phyloP scores from a whole-genome alignment of 2,329 filamentous ascomycete genomes.

The Camillea tinctor region DNA sequence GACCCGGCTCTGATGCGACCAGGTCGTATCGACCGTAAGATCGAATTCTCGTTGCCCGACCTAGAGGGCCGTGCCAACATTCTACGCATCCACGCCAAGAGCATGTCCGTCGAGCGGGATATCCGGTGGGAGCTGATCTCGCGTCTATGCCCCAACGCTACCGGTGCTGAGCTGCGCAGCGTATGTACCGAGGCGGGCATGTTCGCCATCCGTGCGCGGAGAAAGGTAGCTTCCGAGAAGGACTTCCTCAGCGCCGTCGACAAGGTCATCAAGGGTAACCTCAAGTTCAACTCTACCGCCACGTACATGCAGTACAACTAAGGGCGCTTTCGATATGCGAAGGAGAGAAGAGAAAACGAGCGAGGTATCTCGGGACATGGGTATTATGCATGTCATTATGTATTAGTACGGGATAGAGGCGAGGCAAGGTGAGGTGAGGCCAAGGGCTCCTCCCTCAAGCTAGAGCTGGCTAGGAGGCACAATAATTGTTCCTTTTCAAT shows the following conservation, averaged over 20 bases:
- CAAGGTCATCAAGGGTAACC: constrained; percentile 98
- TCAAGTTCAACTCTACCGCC: constrained; percentile 99
- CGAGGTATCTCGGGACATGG: not conserved
- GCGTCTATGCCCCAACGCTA: constrained; percentile 93
- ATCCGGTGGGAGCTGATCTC: constrained; percentile 99
- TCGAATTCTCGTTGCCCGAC: constrained; percentile 96
- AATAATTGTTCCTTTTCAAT: not conserved
- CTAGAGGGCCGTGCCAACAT: constrained; percentile 98
- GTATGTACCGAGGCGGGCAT: constrained; percentile 98
- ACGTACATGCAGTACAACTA: constrained; percentile 99
- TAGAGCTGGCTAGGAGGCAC: not conserved
- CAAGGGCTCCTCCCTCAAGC: constrained; percentile 1
- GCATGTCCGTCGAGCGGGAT: constrained; percentile 98
- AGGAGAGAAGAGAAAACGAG: too few species aligned
- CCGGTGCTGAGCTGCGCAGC: constrained; percentile 91
- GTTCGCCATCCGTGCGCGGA: constrained; percentile 91
- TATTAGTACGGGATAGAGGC: constrained; percentile 15
- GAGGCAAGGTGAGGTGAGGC: not conserved
- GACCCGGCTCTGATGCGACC: constrained; percentile 97
- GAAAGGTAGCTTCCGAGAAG: constrained; percentile 98
- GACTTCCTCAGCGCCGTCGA: constrained; percentile 97
- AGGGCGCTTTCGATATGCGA: not conserved
- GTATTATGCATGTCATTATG: constrained; percentile 8
- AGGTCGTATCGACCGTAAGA: constrained; percentile 96
- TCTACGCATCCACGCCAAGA: constrained; percentile 97